These are phyloP conservation scores for Podaxis rugospora DNA, from an alignment of 768 basidiomycete species.

Conservation along the genomic window DNA sequence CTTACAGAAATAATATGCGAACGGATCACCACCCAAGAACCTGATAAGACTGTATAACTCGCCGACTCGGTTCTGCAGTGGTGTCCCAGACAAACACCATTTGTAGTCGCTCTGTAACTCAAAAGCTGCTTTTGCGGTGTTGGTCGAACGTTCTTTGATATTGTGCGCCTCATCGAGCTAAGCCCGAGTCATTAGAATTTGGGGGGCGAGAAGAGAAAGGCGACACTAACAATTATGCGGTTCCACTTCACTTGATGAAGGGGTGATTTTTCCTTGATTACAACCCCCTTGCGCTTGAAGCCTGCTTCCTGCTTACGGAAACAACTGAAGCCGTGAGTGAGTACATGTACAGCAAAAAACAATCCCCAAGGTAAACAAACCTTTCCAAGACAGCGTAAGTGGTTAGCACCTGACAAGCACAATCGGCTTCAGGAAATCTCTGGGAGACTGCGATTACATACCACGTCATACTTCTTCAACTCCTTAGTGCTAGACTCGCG, in stretches of 20 bases:
- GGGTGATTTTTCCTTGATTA: slow-evolving; percentile 86
- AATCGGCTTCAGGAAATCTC: not conserved
- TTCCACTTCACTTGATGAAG: slow-evolving; percentile 86
- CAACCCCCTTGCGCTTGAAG: slow-evolving; percentile 79
- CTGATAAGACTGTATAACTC: slow-evolving; percentile 93
- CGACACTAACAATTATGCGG: slow-evolving; percentile 58
- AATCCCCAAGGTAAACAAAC: slow-evolving; percentile 16
- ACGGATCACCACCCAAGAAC: slow-evolving; percentile 91
- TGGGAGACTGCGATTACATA: slow-evolving; percentile 28
- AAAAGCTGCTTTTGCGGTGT: slow-evolving; percentile 97
- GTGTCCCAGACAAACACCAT: slow-evolving; percentile 98
- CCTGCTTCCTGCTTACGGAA: slow-evolving; percentile 93
- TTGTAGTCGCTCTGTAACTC: slow-evolving; percentile 74
- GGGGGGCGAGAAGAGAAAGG: not conserved
- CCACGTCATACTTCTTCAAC: slow-evolving; percentile 85
- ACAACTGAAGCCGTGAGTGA: slow-evolving; percentile 39
- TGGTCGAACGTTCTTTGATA: slow-evolving; percentile 92
- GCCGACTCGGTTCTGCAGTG: slow-evolving; percentile 97
- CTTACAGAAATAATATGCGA: slow-evolving; percentile 89
- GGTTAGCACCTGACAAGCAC: slow-evolving; percentile 57
- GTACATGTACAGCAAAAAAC: not conserved
- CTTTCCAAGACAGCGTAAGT: slow-evolving; percentile 86
- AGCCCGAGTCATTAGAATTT: not conserved
- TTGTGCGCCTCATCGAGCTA: slow-evolving; percentile 96
- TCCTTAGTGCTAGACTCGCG: slow-evolving; percentile 63